Percentiles rank a stretch among this genome's conserved stretches.
Conservation (phyloP, 306 rosid genomes). For the Neltuma alba region DNA sequence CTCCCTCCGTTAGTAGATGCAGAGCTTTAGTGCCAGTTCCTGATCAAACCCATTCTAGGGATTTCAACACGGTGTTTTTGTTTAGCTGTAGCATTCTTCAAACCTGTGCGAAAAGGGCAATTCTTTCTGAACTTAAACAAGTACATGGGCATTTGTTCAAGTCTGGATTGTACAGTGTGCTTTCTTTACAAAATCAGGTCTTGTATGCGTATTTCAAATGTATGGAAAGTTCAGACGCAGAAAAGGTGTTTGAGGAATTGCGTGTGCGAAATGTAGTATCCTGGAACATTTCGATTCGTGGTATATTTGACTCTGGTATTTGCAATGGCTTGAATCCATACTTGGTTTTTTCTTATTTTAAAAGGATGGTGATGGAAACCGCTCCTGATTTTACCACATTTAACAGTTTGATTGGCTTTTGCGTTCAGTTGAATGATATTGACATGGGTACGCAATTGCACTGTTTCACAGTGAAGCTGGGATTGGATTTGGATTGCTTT, state of each 20-base stretch:
- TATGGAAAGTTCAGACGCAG: constrained; percentile 47
- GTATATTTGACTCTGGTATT: constrained; percentile 41
- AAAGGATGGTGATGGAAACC: constrained; percentile 59
- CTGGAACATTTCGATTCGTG: constrained; percentile 68
- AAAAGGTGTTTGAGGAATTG: constrained; percentile 72
- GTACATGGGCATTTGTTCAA: constrained; percentile 63
- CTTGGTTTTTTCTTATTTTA: constrained; percentile 51
- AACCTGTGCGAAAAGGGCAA: constrained; percentile 52
- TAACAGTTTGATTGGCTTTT: constrained; percentile 56
- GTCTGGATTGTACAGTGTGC: constrained; percentile 51
- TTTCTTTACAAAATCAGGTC: constrained; percentile 58
- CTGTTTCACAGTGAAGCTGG: constrained; percentile 55
- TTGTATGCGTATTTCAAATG: constrained; percentile 55
- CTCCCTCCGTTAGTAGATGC: constrained; percentile 35
- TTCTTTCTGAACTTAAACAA: constrained; percentile 62
- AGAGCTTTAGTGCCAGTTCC: constrained; percentile 36
- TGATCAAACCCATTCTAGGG: constrained; percentile 43
- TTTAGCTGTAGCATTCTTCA: constrained; percentile 61
- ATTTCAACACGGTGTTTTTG: constrained; percentile 37
- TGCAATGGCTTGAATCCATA: constrained; percentile 17
- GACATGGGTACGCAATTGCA: constrained; percentile 68
- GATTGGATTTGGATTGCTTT: constrained; percentile 64
- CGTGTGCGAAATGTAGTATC: constrained; percentile 65
- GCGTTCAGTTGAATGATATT: constrained; percentile 47
- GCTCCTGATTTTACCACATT: constrained; percentile 66